Base-by-base conservation (phyloP, 2,329 filamentous ascomycete species). In the Fusarium sublunatum region DNA sequence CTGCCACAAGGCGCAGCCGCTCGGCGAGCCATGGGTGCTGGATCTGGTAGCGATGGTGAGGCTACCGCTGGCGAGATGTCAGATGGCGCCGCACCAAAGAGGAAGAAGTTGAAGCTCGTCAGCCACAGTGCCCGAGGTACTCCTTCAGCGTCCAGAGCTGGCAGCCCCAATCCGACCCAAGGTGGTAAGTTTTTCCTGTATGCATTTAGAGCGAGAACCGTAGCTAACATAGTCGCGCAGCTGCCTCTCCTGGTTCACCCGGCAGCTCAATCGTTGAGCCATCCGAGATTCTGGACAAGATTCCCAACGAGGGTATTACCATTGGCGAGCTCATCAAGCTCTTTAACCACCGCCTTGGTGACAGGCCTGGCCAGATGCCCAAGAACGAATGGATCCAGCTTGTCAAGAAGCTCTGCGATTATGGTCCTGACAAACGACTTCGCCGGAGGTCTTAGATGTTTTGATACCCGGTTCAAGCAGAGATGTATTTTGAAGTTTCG, bases 1-100 rank as follows among this genome's bases (percentile, higher is more conserved):
- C 70, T 86, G 40, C 79, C 83, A 2, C 72, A 76, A 28, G 58
- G 68, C 5, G 67, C 69, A 22, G 78, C 78, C 7, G 71, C 75
- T n/a, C 79, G 78, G 43, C 77, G 78, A 51, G 66, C 71, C 46
- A 71, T 76, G 53, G 82, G 77, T 44, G 83, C 83, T 43, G 87
- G 85, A 34, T 88, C 88, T 42, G 85, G 85, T 50, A 92, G 89
- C 65, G 91, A 93, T 64, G 90, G 87, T 22, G 90, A 92, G 72
- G 88, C 82, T 35, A 91, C 89, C 2, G 88, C 83, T 34, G 88
- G 87, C 32, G 87, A 89, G 69, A 88, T 86, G 79, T 88, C 86
- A 2, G 87, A 89, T 63, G 82, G 82, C 5, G 76, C 76, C 35
- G 70, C 64, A 10, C 70, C 70, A 48, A 83, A 82, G 73, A 86